These are phyloP conservation scores for Pyropia yezoensis DNA, from an alignment of 23 red algal genomes.

Conservation along the genomic window DNA sequence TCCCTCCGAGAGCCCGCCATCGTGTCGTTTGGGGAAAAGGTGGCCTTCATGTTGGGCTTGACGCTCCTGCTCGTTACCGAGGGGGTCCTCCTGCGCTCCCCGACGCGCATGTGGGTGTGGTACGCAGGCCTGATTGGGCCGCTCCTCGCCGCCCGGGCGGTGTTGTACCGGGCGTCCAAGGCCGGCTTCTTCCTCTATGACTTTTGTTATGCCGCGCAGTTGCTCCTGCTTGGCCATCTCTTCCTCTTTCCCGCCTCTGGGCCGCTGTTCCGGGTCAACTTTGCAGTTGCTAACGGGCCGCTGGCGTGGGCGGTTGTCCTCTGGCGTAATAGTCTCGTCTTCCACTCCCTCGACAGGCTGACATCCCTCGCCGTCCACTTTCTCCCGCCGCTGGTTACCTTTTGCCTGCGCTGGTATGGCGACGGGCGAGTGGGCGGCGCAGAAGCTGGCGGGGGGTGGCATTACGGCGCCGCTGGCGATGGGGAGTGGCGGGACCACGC, in stretches of 20 bases:
- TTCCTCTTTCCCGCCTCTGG: conserved; percentile 11
- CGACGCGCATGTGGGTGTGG: conserved; percentile 18
- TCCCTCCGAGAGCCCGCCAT: conserved; percentile 1
- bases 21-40: conserved; percentile 18
- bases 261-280: conserved; percentile 17
- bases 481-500: neutral
- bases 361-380: conserved; percentile 33
- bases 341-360: conserved; percentile 56
- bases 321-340: conserved; percentile 49
- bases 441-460: neutral
- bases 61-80: conserved; percentile 22
- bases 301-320: conserved; percentile 35
- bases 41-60: conserved; percentile 30
- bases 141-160: conserved; percentile 11
- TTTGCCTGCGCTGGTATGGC: conserved; percentile 26
- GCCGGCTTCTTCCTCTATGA: conserved; percentile 45
- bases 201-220: conserved; percentile 55
- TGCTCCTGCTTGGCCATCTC: conserved; percentile 6
- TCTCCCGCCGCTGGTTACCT: conserved; percentile 40
- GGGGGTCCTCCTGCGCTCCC: conserved; percentile 12
- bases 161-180: conserved; percentile 17
- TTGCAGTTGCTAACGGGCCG: conserved; percentile 41
- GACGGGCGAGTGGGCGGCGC: neutral
- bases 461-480: neutral
- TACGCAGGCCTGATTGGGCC: conserved; percentile 26